Percentiles rank a stretch among this genome's conserved stretches.
phyloP scores from a whole-genome alignment of 805 yeast genomes.

The Candida endomychidarum region DNA sequence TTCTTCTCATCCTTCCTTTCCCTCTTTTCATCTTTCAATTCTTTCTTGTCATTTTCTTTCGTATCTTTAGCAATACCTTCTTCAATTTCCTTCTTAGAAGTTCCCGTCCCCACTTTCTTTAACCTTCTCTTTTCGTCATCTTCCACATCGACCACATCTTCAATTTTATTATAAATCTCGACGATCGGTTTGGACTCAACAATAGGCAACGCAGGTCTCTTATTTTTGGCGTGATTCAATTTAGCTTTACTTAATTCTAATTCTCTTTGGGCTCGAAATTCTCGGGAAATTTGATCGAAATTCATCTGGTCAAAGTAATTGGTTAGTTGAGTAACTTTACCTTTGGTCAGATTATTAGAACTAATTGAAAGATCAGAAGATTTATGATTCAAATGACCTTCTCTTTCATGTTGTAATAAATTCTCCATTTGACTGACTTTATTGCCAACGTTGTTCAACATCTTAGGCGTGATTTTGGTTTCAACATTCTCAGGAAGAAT shows the following conservation, averaged over 20 bases:
- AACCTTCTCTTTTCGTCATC: slow-evolving; percentile 16
- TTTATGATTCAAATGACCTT: slow-evolving; percentile 12
- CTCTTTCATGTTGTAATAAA: slow-evolving; percentile 17
- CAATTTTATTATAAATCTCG: slow-evolving; percentile 82
- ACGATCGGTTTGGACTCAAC: slow-evolving; percentile 82
- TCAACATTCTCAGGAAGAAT: slow-evolving; percentile 10
- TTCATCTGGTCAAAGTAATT: slow-evolving; percentile 71
- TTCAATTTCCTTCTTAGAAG: slow-evolving; percentile 3
- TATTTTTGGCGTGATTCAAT: slow-evolving; percentile 45
- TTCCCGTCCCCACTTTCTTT: slow-evolving; percentile 10
- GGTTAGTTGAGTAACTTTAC: slow-evolving; percentile 61
- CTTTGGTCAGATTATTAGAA: slow-evolving; percentile 12
- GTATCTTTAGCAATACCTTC: slow-evolving; percentile 4
- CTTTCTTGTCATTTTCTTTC: slow-evolving; percentile 1
- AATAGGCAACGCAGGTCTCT: slow-evolving; percentile 68
- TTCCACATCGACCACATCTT: slow-evolving; percentile 72
- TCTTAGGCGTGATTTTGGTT: slow-evolving; percentile 16
- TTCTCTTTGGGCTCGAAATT: slow-evolving; percentile 86
- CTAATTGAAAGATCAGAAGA: slow-evolving; percentile 17
- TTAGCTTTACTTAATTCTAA: slow-evolving; percentile 52
- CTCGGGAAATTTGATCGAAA: slow-evolving; percentile 75
- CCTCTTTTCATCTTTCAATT: not conserved
- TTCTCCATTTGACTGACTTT: slow-evolving; percentile 31
- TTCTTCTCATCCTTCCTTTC: slow-evolving; percentile 9
- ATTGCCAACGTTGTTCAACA: slow-evolving; percentile 20